Conservation (phyloP, 768 basidiomycete genomes). For the Pluteus cervinus region DNA sequence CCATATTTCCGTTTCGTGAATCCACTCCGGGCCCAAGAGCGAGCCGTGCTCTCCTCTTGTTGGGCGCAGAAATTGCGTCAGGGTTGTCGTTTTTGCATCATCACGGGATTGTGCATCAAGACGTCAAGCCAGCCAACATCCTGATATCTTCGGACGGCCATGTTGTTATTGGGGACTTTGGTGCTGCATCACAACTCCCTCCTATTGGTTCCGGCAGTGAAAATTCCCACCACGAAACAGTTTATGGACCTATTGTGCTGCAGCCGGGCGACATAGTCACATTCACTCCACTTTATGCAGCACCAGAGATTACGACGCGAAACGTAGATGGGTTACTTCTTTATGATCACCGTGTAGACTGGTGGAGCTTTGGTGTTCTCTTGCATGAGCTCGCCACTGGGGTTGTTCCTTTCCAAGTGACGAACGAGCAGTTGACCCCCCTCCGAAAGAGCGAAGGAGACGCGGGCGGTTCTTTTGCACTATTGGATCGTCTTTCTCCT, state of each 20-base stretch:
- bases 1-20: constrained; percentile 5
- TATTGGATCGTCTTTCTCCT: too few species aligned
- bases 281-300: constrained; percentile 29
- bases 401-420: constrained; percentile 12
- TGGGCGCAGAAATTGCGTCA: too few species aligned
- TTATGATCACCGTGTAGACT: constrained; percentile 27
- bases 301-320: constrained; percentile 25
- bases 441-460: too few species aligned
- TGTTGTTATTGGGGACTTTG: constrained; percentile 26
- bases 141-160: constrained; percentile 24
- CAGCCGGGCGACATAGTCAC: constrained; percentile 18
- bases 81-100: constrained; percentile 17
- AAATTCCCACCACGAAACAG: not conserved
- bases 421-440: too few species aligned
- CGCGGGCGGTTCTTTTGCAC: too few species aligned
- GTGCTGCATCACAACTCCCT: constrained; percentile 12
- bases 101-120: constrained; percentile 26
- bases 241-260: constrained; percentile 14
- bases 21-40: too few species aligned
- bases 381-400: constrained; percentile 27
- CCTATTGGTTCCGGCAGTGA: not conserved
- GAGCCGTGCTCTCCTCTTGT: too few species aligned
- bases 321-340: constrained; percentile 18
- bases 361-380: constrained; percentile 29
- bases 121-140: constrained; percentile 27